A percentile compares a stretch with the other conserved stretches of the same genome.
These are phyloP conservation scores for Hyphopichia wangnamkhiaoensis DNA, from an alignment of 1,139 yeast genomes.

Conservation along the genomic window DNA sequence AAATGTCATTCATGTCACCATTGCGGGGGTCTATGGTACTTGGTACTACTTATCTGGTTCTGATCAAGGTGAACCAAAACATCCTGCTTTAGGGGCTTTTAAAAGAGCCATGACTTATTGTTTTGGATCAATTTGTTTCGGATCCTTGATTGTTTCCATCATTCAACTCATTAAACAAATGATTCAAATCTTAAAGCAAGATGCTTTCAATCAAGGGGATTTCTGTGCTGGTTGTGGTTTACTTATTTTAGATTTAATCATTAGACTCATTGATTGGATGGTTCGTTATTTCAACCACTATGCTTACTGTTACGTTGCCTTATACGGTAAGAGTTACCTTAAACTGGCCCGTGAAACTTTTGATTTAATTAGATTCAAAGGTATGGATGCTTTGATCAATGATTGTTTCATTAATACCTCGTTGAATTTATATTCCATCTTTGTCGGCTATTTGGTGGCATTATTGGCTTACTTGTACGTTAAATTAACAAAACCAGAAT, in stretches of 20 bases:
- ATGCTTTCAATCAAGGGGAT: slow-evolving; percentile 58
- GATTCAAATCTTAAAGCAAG: slow-evolving; percentile 46
- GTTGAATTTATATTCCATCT: slow-evolving; percentile 66
- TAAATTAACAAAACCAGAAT: slow-evolving; percentile 69
- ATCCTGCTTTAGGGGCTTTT: slow-evolving; percentile 82
- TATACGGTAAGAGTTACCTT: slow-evolving; percentile 80
- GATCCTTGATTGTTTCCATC: slow-evolving; percentile 77
- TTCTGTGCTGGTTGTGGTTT: slow-evolving; percentile 55
- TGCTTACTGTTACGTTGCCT: slow-evolving; percentile 84
- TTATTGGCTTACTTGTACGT: slow-evolving; percentile 72
- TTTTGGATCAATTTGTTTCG: slow-evolving; percentile 88
- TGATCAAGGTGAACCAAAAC: slow-evolving; percentile 78
- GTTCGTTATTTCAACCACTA: slow-evolving; percentile 87
- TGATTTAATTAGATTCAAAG: slow-evolving; percentile 74
- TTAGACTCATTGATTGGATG: slow-evolving; percentile 73
- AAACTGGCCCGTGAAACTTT: slow-evolving; percentile 82
- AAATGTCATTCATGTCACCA: slow-evolving; percentile 82
- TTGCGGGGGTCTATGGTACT: slow-evolving; percentile 84
- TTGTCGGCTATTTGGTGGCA: slow-evolving; percentile 70
- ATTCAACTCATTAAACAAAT: slow-evolving; percentile 65
- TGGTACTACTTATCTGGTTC: slow-evolving; percentile 84
- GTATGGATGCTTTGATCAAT: slow-evolving; percentile 83
- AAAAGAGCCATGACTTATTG: slow-evolving; percentile 83
- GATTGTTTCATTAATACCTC: slow-evolving; percentile 82
- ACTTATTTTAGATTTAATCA: slow-evolving; percentile 58